Percentiles rank a stretch among this genome's conserved stretches.
phyloP scores from a whole-genome alignment of 805 yeast species.

The Hanseniaspora thailandica region DNA sequence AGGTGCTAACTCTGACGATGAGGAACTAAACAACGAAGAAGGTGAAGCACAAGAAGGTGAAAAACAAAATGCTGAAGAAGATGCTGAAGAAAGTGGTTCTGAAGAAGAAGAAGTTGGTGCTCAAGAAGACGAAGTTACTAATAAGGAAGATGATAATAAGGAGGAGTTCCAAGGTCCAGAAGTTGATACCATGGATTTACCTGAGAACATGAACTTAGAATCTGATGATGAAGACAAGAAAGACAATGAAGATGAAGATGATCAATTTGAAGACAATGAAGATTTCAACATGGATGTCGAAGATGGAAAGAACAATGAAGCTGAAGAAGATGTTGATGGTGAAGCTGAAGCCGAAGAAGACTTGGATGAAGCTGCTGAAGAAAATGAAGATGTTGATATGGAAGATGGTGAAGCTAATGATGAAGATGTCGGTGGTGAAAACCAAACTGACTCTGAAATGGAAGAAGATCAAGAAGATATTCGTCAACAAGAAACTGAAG shows the following conservation, averaged over 20 bases:
- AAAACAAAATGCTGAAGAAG: constrained; percentile 31
- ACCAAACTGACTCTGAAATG: constrained; percentile 23
- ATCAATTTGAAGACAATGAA: constrained; percentile 24
- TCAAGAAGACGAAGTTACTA: constrained; percentile 69
- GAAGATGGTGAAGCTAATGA: constrained; percentile 24
- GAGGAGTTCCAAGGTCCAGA: constrained; percentile 70
- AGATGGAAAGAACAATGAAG: constrained; percentile 5
- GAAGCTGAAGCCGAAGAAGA: constrained; percentile 67
- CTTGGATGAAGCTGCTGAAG: constrained; percentile 34
- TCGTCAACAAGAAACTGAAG: constrained; percentile 18
- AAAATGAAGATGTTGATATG: constrained; percentile 53
- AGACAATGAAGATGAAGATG: constrained; percentile 33
- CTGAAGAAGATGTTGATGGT: constrained; percentile 26
- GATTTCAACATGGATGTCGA: constrained; percentile 24
- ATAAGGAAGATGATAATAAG: constrained; percentile 55
- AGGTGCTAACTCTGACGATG: constrained; percentile 19
- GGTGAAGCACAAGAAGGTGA: constrained; percentile 31
- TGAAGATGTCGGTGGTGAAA: constrained; percentile 29
- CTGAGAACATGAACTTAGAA: constrained; percentile 84
- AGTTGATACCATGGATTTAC: constrained; percentile 74
- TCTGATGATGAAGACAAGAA: constrained; percentile 54
- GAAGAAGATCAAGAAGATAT: constrained; percentile 30
- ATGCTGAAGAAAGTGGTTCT: constrained; percentile 41
- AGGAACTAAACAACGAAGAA: constrained; percentile 28
- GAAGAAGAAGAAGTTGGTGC: constrained; percentile 64